Conservation (phyloP, 257 asterid species). For the Datura wrightii region DNA sequence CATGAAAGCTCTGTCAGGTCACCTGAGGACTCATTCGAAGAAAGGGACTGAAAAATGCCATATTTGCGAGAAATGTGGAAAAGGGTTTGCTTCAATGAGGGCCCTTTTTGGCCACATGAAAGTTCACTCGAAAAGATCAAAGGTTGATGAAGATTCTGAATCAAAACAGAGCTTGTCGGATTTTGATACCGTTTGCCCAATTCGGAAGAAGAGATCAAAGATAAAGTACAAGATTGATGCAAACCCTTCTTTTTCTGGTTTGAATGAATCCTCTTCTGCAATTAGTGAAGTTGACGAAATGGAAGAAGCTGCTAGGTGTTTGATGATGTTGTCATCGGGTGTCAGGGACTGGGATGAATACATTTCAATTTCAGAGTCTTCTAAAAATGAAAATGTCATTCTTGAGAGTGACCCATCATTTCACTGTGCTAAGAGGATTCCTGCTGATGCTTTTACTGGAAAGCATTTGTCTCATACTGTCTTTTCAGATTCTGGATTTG, state of each 20-base stretch:
- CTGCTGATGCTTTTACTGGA: slow-evolving; percentile 27
- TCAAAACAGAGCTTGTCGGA: slow-evolving; percentile 50
- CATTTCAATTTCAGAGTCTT: slow-evolving; percentile 29
- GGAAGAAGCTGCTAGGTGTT: slow-evolving; percentile 60
- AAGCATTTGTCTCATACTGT: slow-evolving; percentile 37
- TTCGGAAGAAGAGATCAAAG: slow-evolving; percentile 69
- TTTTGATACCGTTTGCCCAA: slow-evolving; percentile 51
- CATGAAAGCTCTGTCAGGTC: slow-evolving; percentile 77
- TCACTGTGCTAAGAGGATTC: slow-evolving; percentile 14
- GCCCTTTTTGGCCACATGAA: slow-evolving; percentile 96
- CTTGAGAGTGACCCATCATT: slow-evolving; percentile 33
- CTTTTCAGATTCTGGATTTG: slow-evolving; percentile 35
- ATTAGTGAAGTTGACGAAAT: slow-evolving; percentile 50
- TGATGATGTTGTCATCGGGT: slow-evolving; percentile 79
- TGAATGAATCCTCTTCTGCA: slow-evolving; percentile 39
- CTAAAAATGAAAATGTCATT: slow-evolving; percentile 19
- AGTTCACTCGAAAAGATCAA: slow-evolving; percentile 67
- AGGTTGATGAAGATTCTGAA: slow-evolving; percentile 33
- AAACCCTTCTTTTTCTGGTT: slow-evolving; percentile 42
- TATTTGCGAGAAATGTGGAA: slow-evolving; percentile 72
- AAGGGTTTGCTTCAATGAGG: slow-evolving; percentile 63
- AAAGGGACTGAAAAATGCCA: slow-evolving; percentile 33
- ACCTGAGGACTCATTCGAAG: slow-evolving; percentile 78
- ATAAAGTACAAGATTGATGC: slow-evolving; percentile 53
- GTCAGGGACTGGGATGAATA: slow-evolving; percentile 38